Percentiles rank a stretch among this genome's conserved stretches.
These are phyloP conservation scores for Apiospora kogelbergensis DNA, from an alignment of 2,329 filamentous ascomycete species.

Conservation along the genomic window DNA sequence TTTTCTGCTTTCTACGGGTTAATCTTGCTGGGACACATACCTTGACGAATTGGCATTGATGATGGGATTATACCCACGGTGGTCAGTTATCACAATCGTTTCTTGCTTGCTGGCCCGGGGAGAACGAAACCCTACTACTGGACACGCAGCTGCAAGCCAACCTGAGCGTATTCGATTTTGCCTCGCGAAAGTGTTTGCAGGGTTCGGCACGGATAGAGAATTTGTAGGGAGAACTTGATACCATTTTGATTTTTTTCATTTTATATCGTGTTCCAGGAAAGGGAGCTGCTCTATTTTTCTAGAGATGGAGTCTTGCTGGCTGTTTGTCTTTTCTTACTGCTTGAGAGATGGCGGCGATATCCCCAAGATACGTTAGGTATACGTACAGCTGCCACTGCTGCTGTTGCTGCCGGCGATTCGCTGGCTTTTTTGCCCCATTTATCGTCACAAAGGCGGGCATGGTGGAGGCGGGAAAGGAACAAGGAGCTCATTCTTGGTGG, in stretches of 20 bases:
- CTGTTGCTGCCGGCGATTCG: not conserved
- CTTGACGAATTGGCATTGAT: not conserved
- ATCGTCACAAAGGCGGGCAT: not conserved
- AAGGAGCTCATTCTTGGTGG: not conserved
- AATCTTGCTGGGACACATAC: not conserved
- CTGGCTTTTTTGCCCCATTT: not conserved
- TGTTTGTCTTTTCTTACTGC: not conserved
- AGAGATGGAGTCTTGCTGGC: not conserved
- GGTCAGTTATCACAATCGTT: not conserved
- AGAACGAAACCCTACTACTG: not conserved
- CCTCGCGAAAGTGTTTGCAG: not conserved
- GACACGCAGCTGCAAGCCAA: not conserved
- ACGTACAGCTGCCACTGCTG: not conserved
- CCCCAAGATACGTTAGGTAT: too few species aligned
- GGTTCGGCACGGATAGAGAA: not conserved
- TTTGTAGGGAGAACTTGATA: slow-evolving; percentile 6
- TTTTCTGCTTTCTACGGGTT: not conserved
- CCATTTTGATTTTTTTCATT: slow-evolving; percentile 1
- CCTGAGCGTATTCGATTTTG: not conserved
- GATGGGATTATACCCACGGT: not conserved
- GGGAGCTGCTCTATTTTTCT: not conserved
- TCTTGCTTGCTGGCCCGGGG: not conserved
- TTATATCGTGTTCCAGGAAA: not conserved
- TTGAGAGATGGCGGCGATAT: not conserved
- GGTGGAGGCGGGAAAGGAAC: too few species aligned